Evolutionary conservation across 2,329 filamentous ascomycete genomes (phyloP), one percentile per base, ranked within the genome.

Genomic region (Arthrobotrys entomopaga): DNA sequence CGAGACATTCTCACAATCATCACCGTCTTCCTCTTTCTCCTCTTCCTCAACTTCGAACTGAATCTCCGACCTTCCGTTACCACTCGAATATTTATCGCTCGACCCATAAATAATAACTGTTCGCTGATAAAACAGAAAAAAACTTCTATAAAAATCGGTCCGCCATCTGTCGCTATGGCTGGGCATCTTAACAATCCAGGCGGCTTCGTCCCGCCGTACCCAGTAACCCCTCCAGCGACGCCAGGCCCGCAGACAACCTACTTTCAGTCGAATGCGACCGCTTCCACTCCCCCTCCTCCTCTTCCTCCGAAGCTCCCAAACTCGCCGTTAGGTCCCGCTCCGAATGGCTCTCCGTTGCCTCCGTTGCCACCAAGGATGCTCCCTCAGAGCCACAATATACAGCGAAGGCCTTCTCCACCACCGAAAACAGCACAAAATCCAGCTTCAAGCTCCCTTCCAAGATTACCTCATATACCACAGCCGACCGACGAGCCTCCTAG

Each of bases 201-300:
- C 16, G 60, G 67, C 67, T 66, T 66, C 52, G 24, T 65, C 24
- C 71, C 71, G 24, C 71, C 71, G 5, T 75, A 75, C 46, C 71
- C 71, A 38, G 71, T 75, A 16, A 75, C 71, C 20, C 71, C 71
- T 75, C 71, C 71, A 49, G 71, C 71, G 24, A 69, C 63, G 22
- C 71, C 71, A 10, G 53, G 26, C 22, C 71, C 63, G 29, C 58
- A 75, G 49, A 34, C 64, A 34, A 58, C 29, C 22, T 75, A 75
- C 46, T 73, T 73, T 58, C 64, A 67, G 19, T 20, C 57, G 1
- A 54, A 43, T 20, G 34, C 15, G 10, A 50, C 46, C 4, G 29
- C 61, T 13, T 63, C 57, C 3, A 42, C 48, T n/a, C 34, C 52
- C 10, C 65, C 63, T 65, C 71, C 63, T 56, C 71, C 71, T 7